phyloP scores from a whole-genome alignment of 257 asterid species.

The Solanum pimpinellifolium region DNA sequence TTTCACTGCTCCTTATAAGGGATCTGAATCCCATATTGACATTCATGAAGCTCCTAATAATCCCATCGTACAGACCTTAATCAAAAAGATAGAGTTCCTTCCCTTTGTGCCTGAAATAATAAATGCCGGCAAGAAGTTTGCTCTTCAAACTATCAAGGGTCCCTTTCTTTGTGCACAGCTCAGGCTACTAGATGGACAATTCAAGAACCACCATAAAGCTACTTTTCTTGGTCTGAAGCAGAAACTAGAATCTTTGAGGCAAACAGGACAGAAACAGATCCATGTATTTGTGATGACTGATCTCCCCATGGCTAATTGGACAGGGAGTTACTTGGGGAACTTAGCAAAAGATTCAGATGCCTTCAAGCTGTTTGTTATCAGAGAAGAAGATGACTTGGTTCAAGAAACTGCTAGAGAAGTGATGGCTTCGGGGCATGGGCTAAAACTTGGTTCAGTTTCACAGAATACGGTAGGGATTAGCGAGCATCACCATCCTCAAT shows the following conservation, averaged over 20 bases:
- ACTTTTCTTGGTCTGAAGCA: slow-evolving; percentile 54
- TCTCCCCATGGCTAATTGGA: slow-evolving; percentile 65
- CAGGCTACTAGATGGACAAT: slow-evolving; percentile 85
- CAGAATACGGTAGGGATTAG: slow-evolving; percentile 10
- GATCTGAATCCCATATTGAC: slow-evolving; percentile 80
- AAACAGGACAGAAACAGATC: slow-evolving; percentile 46
- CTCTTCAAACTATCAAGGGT: slow-evolving; percentile 37
- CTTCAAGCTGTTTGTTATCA: slow-evolving; percentile 41
- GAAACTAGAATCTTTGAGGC: slow-evolving; percentile 41
- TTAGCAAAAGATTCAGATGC: slow-evolving; percentile 36
- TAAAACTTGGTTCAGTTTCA: slow-evolving; percentile 21
- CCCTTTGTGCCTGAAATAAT: slow-evolving; percentile 63
- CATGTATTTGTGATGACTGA: slow-evolving; percentile 88
- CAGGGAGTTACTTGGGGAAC: slow-evolving; percentile 64
- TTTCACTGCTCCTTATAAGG: slow-evolving; percentile 67
- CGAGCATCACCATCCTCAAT: slow-evolving; percentile 23
- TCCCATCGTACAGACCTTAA: slow-evolving; percentile 38
- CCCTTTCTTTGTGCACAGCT: slow-evolving; percentile 88
- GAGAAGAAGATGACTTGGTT: slow-evolving; percentile 46
- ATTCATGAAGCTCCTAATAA: slow-evolving; percentile 53
- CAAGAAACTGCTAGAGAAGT: slow-evolving; percentile 43
- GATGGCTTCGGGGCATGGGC: slow-evolving; percentile 8
- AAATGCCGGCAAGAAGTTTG: slow-evolving; percentile 65
- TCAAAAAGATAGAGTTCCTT: slow-evolving; percentile 55
- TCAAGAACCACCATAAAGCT: slow-evolving; percentile 66